Conservation (phyloP, 108 stramenopile genomes). For the Thalassiosira profunda region DNA sequence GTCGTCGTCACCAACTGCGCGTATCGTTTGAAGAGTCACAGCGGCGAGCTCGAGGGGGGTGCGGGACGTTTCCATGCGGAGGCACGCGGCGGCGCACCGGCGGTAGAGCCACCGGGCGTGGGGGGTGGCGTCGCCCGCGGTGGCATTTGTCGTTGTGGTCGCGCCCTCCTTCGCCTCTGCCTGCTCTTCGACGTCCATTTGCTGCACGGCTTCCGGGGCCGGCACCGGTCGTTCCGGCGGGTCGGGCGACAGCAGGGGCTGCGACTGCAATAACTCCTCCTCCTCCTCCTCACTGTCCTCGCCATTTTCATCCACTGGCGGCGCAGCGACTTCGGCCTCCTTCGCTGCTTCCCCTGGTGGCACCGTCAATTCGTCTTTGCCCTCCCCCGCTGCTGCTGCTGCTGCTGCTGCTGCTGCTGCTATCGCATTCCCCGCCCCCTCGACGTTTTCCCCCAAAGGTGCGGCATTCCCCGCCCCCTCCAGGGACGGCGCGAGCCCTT, state of each 20-base stretch:
- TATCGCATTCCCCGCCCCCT: neutral
- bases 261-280: neutral
- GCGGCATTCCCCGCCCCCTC: neutral
- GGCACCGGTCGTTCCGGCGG: neutral
- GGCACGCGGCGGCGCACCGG: slow-evolving; percentile 4
- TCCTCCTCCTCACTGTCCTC: neutral
- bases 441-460: neutral
- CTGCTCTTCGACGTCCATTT: neutral
- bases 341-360: too few relatives aligned
- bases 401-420: too few relatives aligned
- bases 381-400: too few relatives aligned
- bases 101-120: slow-evolving; percentile 23
- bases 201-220: neutral
- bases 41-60: slow-evolving; percentile 13
- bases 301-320: too few relatives aligned
- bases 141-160: neutral
- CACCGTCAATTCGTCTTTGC: too few relatives aligned
- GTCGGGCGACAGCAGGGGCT: neutral
- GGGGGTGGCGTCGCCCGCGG: neutral
- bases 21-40: slow-evolving; percentile 4
- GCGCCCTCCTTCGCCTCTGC: neutral
- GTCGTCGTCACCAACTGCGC: neutral
- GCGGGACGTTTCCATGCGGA: slow-evolving; percentile 16
- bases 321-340: too few relatives aligned
- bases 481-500: too few relatives aligned